Percentiles rank a stretch among this genome's conserved stretches.
Conservation (phyloP, 2,329 filamentous ascomycete genomes). For the Talaromyces sp. region DNA sequence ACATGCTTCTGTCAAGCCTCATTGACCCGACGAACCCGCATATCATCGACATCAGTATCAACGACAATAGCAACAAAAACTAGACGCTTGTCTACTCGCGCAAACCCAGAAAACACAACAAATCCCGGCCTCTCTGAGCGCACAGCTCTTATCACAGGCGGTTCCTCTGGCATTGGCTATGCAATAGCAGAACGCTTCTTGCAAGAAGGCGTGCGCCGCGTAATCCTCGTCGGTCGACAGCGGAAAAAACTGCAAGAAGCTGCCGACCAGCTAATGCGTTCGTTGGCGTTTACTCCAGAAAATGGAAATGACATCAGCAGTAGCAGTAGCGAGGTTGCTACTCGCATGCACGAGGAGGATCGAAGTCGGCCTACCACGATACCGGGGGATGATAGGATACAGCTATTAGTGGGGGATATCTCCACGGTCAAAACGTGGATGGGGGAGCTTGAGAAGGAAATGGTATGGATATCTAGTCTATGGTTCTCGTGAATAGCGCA, state of each 20-base stretch:
- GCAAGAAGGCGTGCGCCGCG: constrained; percentile 52
- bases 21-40: neutral
- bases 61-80: constrained; percentile 10
- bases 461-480: constrained; percentile 22
- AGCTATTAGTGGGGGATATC: constrained; percentile 34
- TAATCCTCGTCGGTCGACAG: constrained; percentile 59
- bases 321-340: constrained; percentile 14
- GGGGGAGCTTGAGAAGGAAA: constrained; percentile 33
- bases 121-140: constrained; percentile 25
- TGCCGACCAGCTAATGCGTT: constrained; percentile 21
- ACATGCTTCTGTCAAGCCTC: neutral
- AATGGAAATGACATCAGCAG: neutral
- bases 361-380: neutral
- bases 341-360: constrained; percentile 17
- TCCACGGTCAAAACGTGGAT: constrained; percentile 29
- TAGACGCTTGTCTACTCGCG: constrained; percentile 9
- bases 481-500: neutral
- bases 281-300: neutral
- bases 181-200: constrained; percentile 66
- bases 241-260: constrained; percentile 42
- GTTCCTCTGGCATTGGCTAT: constrained; percentile 65
- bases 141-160: constrained; percentile 61
- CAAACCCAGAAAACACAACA: neutral
- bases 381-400: constrained; percentile 13
- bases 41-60: neutral